Percentiles rank a stretch among this genome's conserved stretches.
phyloP scores from a whole-genome alignment of 441 rosid genomes.

The Cnidoscolus chayamansa region DNA sequence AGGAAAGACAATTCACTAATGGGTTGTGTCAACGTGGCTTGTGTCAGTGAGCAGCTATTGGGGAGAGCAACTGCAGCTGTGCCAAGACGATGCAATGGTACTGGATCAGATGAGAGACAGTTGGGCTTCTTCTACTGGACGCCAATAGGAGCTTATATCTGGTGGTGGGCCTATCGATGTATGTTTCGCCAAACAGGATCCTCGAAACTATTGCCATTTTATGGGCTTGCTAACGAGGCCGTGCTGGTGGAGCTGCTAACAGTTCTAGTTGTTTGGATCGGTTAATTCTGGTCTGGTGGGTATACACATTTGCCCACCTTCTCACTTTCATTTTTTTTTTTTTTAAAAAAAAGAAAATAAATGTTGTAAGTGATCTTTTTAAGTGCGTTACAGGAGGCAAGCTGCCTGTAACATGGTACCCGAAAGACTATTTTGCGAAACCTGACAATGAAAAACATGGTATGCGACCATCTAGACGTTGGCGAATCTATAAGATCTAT shows the following conservation, averaged over 20 bases:
- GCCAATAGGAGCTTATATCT: conserved; percentile 62
- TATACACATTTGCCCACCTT: not conserved
- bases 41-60: conserved; percentile 16
- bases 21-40: conserved; percentile 62
- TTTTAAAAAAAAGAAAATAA: too few species aligned
- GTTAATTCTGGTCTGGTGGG: conserved; percentile 51
- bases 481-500: conserved; percentile 79
- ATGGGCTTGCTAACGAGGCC: conserved; percentile 92
- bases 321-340: not conserved
- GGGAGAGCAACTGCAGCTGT: conserved; percentile 49
- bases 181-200: conserved; percentile 53
- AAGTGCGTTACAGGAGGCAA: conserved; percentile 46
- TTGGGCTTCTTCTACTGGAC: conserved; percentile 34
- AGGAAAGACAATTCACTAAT: conserved; percentile 44
- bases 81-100: conserved; percentile 56
- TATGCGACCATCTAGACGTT: conserved; percentile 65
- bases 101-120: conserved; percentile 43
- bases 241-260: conserved; percentile 82
- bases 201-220: conserved; percentile 43
- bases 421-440: conserved; percentile 50
- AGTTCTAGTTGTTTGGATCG: conserved; percentile 52
- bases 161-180: conserved; percentile 71
- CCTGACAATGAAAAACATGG: conserved; percentile 77
- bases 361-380: too few species aligned
- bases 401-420: conserved; percentile 91